A percentile compares a stretch with the other conserved stretches of the same genome.
These are phyloP conservation scores for Dryadomyces sulphureus DNA, from an alignment of 2,329 filamentous ascomycete genomes.

Conservation along the genomic window DNA sequence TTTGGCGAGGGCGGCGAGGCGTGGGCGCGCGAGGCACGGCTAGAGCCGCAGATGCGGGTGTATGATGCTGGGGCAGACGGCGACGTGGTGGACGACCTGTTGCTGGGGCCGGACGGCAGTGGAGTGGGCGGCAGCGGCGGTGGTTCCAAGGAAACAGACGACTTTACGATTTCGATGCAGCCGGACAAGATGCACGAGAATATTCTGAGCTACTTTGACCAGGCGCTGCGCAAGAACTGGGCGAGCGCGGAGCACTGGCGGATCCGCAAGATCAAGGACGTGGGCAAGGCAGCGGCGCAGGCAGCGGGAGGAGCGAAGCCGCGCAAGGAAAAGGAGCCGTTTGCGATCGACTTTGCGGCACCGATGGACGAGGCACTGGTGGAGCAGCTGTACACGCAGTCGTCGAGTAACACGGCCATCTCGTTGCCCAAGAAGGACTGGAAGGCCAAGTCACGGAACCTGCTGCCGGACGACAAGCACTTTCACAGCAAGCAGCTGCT, in stretches of 20 bases:
- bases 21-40: slow-evolving; percentile 81
- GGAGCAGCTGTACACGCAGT: slow-evolving; percentile 68
- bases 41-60: slow-evolving; percentile 74
- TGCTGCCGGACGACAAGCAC: slow-evolving; percentile 94
- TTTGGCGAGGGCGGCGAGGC: slow-evolving; percentile 94
- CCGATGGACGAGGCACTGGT: slow-evolving; percentile 57
- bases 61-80: slow-evolving; percentile 41
- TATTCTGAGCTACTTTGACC: slow-evolving; percentile 95
- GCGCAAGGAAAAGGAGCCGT: slow-evolving; percentile 90
- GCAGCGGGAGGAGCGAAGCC: slow-evolving; percentile 36
- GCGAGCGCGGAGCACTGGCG: slow-evolving; percentile 97
- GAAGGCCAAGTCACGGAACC: slow-evolving; percentile 84
- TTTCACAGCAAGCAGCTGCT: slow-evolving; percentile 90
- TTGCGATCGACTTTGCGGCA: slow-evolving; percentile 79
- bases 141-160: slow-evolving; percentile 39
- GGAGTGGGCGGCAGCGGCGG: slow-evolving; percentile 47
- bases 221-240: slow-evolving; percentile 94
- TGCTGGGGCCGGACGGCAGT: slow-evolving; percentile 26
- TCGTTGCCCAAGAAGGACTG: slow-evolving; percentile 85
- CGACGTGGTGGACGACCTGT: slow-evolving; percentile 35
- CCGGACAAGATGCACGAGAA: slow-evolving; percentile 70
- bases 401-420: slow-evolving; percentile 66
- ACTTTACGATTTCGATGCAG: slow-evolving; percentile 66
- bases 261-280: slow-evolving; percentile 80
- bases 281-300: slow-evolving; percentile 13